phyloP scores from a whole-genome alignment of 192 early-diverging fungal genomes.

The Linnemannia exigua region DNA sequence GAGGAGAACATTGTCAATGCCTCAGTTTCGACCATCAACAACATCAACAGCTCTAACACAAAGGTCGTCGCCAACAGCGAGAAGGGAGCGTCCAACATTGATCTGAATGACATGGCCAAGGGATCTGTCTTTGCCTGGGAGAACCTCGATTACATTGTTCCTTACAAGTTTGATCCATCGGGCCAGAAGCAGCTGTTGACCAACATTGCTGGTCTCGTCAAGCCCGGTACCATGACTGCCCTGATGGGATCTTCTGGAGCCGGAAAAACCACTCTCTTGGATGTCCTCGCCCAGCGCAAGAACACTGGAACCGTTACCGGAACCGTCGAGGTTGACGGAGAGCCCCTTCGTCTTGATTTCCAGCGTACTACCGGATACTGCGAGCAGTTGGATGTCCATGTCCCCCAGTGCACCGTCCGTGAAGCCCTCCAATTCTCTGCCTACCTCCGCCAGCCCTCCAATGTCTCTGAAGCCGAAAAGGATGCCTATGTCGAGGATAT shows the following conservation, averaged over 20 bases:
- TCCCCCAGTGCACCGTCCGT: conserved; percentile 81
- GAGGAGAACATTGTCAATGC: conserved; percentile 45
- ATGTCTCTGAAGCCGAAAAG: conserved; percentile 75
- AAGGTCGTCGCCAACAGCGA: conserved; percentile 29
- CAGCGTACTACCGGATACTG: conserved; percentile 83
- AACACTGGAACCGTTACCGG: conserved; percentile 77
- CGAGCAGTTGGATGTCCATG: conserved; percentile 89
- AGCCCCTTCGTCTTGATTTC: conserved; percentile 68
- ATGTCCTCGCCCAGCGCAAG: conserved; percentile 84
- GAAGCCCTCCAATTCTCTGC: conserved; percentile 87
- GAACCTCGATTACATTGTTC: conserved; percentile 78
- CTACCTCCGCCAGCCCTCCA: conserved; percentile 75
- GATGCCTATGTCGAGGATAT: conserved; percentile 83
- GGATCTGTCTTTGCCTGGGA: conserved; percentile 73
- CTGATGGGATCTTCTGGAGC: conserved; percentile 84
- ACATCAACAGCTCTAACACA: conserved; percentile 36
- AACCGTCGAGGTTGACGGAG: conserved; percentile 79
- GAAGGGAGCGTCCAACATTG: conserved; percentile 48
- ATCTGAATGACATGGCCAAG: conserved; percentile 55
- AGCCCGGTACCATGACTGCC: conserved; percentile 84
- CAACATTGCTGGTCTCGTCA: conserved; percentile 75
- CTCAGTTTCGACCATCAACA: conserved; percentile 58
- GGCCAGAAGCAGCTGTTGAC: conserved; percentile 77
- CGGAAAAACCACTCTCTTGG: conserved; percentile 85
- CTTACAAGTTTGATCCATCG: conserved; percentile 63